Percentiles rank a stretch among this genome's conserved stretches.
These are phyloP conservation scores for Puccinellia tenuiflora DNA, from an alignment of 176 grass and related monocot species.

Conservation along the genomic window DNA sequence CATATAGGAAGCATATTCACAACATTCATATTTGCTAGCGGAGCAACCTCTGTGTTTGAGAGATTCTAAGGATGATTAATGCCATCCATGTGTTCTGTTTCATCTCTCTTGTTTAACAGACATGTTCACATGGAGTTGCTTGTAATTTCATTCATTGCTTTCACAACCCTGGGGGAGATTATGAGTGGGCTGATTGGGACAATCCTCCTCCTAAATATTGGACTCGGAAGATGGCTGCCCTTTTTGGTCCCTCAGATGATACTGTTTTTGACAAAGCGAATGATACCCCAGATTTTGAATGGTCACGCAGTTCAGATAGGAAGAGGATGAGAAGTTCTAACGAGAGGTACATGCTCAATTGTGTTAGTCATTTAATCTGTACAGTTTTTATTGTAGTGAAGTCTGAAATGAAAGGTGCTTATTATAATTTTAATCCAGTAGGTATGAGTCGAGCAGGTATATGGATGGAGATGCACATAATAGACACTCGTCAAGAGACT, in stretches of 20 bases:
- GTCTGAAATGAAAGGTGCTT: not conserved
- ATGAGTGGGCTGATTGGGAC: slow-evolving; percentile 97
- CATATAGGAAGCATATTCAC: not conserved
- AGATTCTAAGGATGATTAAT: not conserved
- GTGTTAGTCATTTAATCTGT: slow-evolving; percentile 17
- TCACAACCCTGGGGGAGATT: slow-evolving; percentile 91
- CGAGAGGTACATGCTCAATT: slow-evolving; percentile 33
- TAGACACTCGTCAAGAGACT: slow-evolving; percentile 23
- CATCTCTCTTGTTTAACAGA: slow-evolving; percentile 49
- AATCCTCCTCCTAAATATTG: slow-evolving; percentile 83
- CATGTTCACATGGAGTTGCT: slow-evolving; percentile 71
- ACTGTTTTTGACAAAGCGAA: slow-evolving; percentile 29
- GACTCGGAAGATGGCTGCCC: slow-evolving; percentile 76
- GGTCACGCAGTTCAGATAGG: slow-evolving; percentile 36
- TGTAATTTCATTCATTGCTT: slow-evolving; percentile 99
- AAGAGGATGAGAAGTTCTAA: slow-evolving; percentile 43
- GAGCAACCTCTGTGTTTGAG: not conserved
- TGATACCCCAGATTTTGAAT: slow-evolving; percentile 33
- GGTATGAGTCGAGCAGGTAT: slow-evolving; percentile 39
- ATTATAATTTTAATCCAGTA: slow-evolving; percentile 13
- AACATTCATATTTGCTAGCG: not conserved
- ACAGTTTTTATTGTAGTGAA: not conserved
- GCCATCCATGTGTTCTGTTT: not conserved
- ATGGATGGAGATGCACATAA: slow-evolving; percentile 23
- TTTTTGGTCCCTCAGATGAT: slow-evolving; percentile 73